Evolutionary conservation across 2,329 filamentous ascomycete genomes (phyloP).

Genomic region (Phaeomoniella chlamydospora): DNA sequence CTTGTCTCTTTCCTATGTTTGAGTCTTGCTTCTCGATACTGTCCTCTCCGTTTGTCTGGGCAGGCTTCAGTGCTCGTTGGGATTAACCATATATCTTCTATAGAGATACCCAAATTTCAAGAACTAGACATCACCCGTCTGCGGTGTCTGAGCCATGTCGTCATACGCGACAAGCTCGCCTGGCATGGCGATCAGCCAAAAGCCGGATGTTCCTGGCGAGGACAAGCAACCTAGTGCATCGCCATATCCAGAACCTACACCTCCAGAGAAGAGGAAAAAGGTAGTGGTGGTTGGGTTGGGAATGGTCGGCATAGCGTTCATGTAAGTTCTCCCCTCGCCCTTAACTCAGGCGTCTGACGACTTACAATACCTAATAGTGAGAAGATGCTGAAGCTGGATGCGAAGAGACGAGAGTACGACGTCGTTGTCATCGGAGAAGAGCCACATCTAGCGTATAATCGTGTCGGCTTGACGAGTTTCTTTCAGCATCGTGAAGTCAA

Average conservation of each 20-base stretch:
- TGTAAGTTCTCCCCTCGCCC: slow-evolving; percentile 42
- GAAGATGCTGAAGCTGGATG: slow-evolving; percentile 75
- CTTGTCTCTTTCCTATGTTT: too few species aligned
- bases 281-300: slow-evolving; percentile 76
- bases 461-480: slow-evolving; percentile 77
- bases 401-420: slow-evolving; percentile 59
- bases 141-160: too few species aligned
- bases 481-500: slow-evolving; percentile 77
- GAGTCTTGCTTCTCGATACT: too few species aligned
- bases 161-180: slow-evolving; percentile 14
- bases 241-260: slow-evolving; percentile 1
- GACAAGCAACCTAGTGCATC: slow-evolving; percentile 5
- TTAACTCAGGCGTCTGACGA: background rate
- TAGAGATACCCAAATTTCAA: too few species aligned
- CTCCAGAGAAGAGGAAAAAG: slow-evolving; percentile 37
- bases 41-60: too few species aligned
- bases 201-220: slow-evolving; percentile 10
- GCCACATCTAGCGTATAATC: slow-evolving; percentile 76
- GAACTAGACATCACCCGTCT: too few species aligned
- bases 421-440: slow-evolving; percentile 82
- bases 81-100: too few species aligned
- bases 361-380: slow-evolving; percentile 39
- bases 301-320: slow-evolving; percentile 83
- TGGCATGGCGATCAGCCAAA: slow-evolving; percentile 13
- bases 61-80: too few species aligned